These are phyloP conservation scores for Chalciporus chontae DNA, from an alignment of 768 basidiomycete genomes.

Conservation along the genomic window DNA sequence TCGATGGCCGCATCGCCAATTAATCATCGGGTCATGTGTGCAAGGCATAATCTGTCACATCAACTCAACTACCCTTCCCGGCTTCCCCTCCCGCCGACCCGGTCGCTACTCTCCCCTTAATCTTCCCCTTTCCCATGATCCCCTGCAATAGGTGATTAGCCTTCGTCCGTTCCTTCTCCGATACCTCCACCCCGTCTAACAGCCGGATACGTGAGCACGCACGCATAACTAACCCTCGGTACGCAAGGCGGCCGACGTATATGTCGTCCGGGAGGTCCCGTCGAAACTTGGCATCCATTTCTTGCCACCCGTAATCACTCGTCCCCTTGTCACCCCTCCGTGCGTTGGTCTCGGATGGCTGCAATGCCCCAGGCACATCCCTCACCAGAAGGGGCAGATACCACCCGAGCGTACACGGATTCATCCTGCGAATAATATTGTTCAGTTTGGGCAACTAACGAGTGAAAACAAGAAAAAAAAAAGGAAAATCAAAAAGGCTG, in stretches of 20 bases:
- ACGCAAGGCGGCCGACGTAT: slow-evolving; percentile 84
- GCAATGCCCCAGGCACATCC: slow-evolving; percentile 62
- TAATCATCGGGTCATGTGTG: slow-evolving; percentile 22
- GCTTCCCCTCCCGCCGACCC: slow-evolving; percentile 12
- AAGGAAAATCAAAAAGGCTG: background rate
- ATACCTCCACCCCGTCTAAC: slow-evolving; percentile 85
- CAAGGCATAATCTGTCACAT: slow-evolving; percentile 32
- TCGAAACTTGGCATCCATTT: slow-evolving; percentile 82
- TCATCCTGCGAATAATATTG: slow-evolving; percentile 59
- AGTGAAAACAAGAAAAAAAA: background rate
- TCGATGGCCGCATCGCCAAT: slow-evolving; percentile 7
- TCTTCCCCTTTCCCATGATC: slow-evolving; percentile 43
- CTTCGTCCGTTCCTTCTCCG: slow-evolving; percentile 82
- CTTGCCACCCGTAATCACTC: slow-evolving; percentile 54
- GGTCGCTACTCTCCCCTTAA: slow-evolving; percentile 25
- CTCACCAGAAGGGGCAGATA: slow-evolving; percentile 84
- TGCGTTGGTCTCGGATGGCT: slow-evolving; percentile 47
- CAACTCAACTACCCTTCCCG: slow-evolving; percentile 9
- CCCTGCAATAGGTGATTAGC: slow-evolving; percentile 65
- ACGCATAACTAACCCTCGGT: slow-evolving; percentile 85
- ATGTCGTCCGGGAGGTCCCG: slow-evolving; percentile 84
- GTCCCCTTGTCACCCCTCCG: slow-evolving; percentile 31
- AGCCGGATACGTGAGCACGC: slow-evolving; percentile 61
- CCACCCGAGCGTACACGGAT: slow-evolving; percentile 94
- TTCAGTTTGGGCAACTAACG: slow-evolving; percentile 23